Evolutionary conservation across 2,329 filamentous ascomycete species (phyloP).

Genomic region (Colletotrichum shisoi): DNA sequence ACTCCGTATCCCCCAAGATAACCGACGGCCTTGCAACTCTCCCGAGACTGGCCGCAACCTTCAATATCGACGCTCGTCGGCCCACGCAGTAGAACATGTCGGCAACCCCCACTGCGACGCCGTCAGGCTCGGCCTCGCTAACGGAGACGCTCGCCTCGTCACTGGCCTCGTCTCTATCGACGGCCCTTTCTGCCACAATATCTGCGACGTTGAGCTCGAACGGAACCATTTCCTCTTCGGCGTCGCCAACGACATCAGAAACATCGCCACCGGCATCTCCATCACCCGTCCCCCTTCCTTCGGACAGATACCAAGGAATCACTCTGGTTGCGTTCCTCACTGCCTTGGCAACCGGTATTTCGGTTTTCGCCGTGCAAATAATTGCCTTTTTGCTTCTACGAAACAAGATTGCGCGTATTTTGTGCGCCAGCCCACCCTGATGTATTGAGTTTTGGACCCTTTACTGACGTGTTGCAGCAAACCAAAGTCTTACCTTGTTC

Average conservation of each 20-base stretch:
- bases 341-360: slow-evolving; percentile 68
- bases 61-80: slow-evolving; percentile 6
- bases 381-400: slow-evolving; percentile 78
- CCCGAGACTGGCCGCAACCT: background rate
- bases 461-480: slow-evolving; percentile 61
- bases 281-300: background rate
- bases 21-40: background rate
- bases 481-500: slow-evolving; percentile 85
- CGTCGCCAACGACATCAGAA: background rate
- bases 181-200: slow-evolving; percentile 9
- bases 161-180: slow-evolving; percentile 27
- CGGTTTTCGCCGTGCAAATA: slow-evolving; percentile 70
- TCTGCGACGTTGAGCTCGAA: slow-evolving; percentile 30
- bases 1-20: background rate
- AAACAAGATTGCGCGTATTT: slow-evolving; percentile 81
- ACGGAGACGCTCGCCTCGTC: slow-evolving; percentile 42
- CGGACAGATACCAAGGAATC: slow-evolving; percentile 50
- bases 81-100: slow-evolving; percentile 24
- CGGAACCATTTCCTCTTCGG: slow-evolving; percentile 17
- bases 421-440: slow-evolving; percentile 62
- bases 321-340: slow-evolving; percentile 68
- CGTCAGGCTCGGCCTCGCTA: slow-evolving; percentile 38
- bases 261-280: background rate
- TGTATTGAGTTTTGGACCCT: background rate
- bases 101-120: slow-evolving; percentile 25